Base-by-base conservation (phyloP, 768 basidiomycete species). In the Mycena belliarum region DNA sequence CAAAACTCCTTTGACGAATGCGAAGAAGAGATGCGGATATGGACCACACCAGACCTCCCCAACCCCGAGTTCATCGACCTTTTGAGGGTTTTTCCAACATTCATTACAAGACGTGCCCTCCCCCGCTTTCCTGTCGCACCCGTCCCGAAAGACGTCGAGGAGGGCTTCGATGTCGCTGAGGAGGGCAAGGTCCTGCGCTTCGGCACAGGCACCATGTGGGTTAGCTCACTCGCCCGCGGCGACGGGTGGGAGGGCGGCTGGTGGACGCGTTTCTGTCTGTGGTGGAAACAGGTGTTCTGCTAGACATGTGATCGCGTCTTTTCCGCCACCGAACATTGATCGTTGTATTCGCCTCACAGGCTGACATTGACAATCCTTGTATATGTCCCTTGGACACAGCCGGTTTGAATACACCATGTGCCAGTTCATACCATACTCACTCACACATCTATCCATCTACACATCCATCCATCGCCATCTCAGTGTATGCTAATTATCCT, bases 151-250 rank as follows among this genome's bases (percentile, higher is more conserved):
- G 91, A 92, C 68, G 73, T 89, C 32, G 91, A 92, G 70, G 87
- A 88, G 68, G 89, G 84, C 24, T 82, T 82, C 53, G 82, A 83
- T 47, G 79, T 81, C 44, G 74, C 77, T 35, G 74, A 69, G 18
- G 83, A 84, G 63, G 78, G 76, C 59, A 81, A 80, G 53, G 80
- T 81, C 33, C 79, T 93, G 56, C 81, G 80, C 28, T 84, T 85
- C 69, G 93, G 93, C 20, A 94, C 93, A n/a, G 93, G 93, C 9
- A 76, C 80, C 45, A 88, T 95, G 82, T 91, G 89, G 87, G 73
- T 91, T 26, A 86, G 90, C 53, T 68, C 78, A 21, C 83, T 80
- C 65, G 67, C 72, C 42, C 85, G 93, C 35, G 72, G 73, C 37
- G 77, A 80, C 26, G 87, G 84, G 12, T 93, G 86, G 85, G 76